A percentile compares a stretch with the other conserved stretches of the same genome.
phyloP scores from a whole-genome alignment of 2,329 filamentous ascomycete genomes.

The Aspergillus melleus region DNA sequence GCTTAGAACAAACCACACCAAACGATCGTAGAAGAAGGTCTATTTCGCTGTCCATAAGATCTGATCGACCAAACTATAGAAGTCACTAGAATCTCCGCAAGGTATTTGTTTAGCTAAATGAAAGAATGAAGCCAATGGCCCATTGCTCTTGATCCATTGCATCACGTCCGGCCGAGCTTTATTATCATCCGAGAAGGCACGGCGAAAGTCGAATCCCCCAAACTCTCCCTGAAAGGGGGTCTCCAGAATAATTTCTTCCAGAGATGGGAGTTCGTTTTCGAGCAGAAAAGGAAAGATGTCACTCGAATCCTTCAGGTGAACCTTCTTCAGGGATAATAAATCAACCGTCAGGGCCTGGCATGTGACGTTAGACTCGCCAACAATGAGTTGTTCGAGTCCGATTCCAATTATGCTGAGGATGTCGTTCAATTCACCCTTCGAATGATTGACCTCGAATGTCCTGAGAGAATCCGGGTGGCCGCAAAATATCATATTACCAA shows the following conservation, averaged over 20 bases:
- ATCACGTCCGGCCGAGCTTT: neutral
- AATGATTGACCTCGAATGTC: neutral
- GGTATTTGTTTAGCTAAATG: neutral
- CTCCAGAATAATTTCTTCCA: constrained; percentile 4
- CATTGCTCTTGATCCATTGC: neutral
- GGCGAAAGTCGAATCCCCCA: neutral
- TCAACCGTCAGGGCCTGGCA: neutral
- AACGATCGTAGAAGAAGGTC: neutral
- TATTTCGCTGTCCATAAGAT: neutral
- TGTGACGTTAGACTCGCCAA: neutral
- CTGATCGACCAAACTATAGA: neutral
- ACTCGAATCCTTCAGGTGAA: constrained; percentile 1
- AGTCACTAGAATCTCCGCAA: neutral
- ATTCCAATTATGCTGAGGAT: constrained; percentile 1
- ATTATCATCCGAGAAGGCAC: constrained; percentile 1
- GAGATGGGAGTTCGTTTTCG: neutral
- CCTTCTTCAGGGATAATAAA: constrained; percentile 3
- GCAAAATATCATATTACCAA: constrained; percentile 1
- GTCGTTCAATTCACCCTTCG: neutral
- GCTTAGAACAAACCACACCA: neutral
- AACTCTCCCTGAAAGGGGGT: neutral
- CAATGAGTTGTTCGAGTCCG: neutral
- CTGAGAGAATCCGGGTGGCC: neutral
- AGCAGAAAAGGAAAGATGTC: constrained; percentile 1
- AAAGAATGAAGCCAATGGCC: neutral